Percentiles rank a stretch among this genome's conserved stretches.
phyloP scores from a whole-genome alignment of 108 stramenopile species.

The Nitzschia putrida region DNA sequence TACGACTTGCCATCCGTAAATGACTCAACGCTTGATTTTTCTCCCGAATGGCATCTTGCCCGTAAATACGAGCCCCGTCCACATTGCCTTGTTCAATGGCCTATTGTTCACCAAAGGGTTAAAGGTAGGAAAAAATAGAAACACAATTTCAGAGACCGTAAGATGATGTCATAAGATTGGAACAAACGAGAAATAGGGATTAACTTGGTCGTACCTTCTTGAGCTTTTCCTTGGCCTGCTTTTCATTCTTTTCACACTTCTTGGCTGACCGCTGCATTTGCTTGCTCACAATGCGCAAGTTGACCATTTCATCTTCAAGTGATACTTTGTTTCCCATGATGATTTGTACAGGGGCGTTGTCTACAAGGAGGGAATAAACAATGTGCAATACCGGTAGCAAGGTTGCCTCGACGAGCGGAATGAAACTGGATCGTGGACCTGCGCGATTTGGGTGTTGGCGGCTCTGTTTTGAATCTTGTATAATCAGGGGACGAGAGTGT shows the following conservation, averaged over 20 bases:
- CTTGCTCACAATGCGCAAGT: slow-evolving; percentile 93
- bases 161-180: not conserved
- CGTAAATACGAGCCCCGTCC: slow-evolving; percentile 96
- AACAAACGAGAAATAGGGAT: no score
- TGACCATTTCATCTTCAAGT: slow-evolving; percentile 93
- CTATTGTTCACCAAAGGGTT: no score
- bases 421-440: no score
- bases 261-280: slow-evolving; percentile 92
- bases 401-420: no score
- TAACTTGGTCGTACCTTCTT: slow-evolving; percentile 73
- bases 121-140: slow-evolving; percentile 1
- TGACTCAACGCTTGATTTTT: slow-evolving; percentile 96
- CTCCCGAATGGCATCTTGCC: slow-evolving; percentile 97
- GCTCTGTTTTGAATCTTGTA: no score
- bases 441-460: no score
- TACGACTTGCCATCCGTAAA: slow-evolving; percentile 85
- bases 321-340: slow-evolving; percentile 81
- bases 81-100: slow-evolving; percentile 88
- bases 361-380: no score
- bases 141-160: not conserved
- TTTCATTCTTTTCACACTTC: slow-evolving; percentile 97
- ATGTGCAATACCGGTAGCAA: no score
- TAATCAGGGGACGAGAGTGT: no score
- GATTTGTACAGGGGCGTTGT: not conserved
- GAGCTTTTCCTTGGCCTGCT: slow-evolving; percentile 81